These are phyloP conservation scores for Luzula sylvatica DNA, from an alignment of 176 grass and related monocot species.

Conservation along the genomic window DNA sequence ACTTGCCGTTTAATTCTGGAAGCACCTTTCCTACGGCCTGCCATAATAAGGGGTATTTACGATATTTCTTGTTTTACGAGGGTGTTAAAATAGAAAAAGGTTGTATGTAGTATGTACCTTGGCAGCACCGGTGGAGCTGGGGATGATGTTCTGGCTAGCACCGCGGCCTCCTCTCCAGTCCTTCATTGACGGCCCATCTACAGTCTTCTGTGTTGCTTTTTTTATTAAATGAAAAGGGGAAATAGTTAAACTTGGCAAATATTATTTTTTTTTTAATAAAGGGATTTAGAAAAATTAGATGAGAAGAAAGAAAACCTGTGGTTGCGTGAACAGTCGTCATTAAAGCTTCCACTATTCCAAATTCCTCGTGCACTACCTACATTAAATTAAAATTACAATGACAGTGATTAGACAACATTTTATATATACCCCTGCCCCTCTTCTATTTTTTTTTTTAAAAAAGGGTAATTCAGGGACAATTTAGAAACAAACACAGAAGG, in stretches of 20 bases:
- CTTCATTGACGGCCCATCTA: conserved; percentile 90
- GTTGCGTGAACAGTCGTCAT: conserved; percentile 99
- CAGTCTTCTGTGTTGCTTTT: conserved; percentile 96
- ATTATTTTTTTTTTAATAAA: neutral
- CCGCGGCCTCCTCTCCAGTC: conserved; percentile 98
- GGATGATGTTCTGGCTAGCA: conserved; percentile 96
- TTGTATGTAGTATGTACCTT: conserved; percentile 33
- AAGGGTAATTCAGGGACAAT: no score
- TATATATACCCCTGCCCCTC: no score
- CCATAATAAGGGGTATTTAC: neutral
- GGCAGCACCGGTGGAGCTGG: conserved; percentile 98
- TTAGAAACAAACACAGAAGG: neutral
- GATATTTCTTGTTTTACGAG: no score
- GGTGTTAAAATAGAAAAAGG: neutral
- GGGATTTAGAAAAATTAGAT: conserved; percentile 11
- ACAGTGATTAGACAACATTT: no score
- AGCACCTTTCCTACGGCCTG: conserved; percentile 98
- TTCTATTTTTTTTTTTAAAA: no score
- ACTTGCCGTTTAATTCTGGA: conserved; percentile 81
- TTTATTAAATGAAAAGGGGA: neutral
- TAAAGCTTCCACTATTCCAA: conserved; percentile 90
- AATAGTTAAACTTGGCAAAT: conserved; percentile 2
- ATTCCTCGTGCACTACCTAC: conserved; percentile 98
- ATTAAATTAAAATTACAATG: neutral
- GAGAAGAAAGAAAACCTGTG: conserved; percentile 50